A percentile compares a stretch with the other conserved stretches of the same genome.
Evolutionary conservation across 2,329 filamentous ascomycete genomes (phyloP).

Genomic region (Hypoxylon sp.): DNA sequence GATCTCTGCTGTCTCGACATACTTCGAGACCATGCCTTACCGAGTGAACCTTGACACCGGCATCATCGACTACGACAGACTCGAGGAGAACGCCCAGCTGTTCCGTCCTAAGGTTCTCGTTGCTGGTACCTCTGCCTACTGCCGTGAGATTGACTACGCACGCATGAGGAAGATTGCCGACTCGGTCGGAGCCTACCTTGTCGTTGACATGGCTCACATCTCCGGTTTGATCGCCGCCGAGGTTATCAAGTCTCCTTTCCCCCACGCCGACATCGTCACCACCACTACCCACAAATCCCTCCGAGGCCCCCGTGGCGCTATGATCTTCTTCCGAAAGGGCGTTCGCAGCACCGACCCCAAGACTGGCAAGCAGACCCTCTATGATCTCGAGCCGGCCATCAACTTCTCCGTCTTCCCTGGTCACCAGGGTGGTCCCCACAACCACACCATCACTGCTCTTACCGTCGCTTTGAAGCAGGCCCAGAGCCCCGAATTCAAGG

Average conservation of each 20-base stretch:
- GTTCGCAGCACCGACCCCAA: constrained; percentile 90
- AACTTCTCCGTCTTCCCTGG: constrained; percentile 99
- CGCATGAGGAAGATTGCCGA: constrained; percentile 97
- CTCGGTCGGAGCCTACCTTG: constrained; percentile 89
- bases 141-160: constrained; percentile 94
- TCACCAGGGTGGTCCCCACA: constrained; percentile 98
- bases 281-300: constrained; percentile 99
- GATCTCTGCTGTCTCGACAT: constrained; percentile 97
- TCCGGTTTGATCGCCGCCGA: constrained; percentile 92
- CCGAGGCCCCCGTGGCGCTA: constrained; percentile 94
- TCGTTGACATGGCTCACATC: constrained; percentile 99
- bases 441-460: constrained; percentile 98
- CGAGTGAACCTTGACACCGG: constrained; percentile 88
- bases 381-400: constrained; percentile 94
- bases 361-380: constrained; percentile 87
- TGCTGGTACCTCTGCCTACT: constrained; percentile 97
- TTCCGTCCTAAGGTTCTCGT: constrained; percentile 97
- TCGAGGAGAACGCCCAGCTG: constrained; percentile 88
- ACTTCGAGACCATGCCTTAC: constrained; percentile 99
- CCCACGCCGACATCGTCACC: constrained; percentile 93
- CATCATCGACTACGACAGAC: constrained; percentile 94
- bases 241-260: constrained; percentile 93
- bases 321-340: constrained; percentile 99
- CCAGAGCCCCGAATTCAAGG: constrained; percentile 86
- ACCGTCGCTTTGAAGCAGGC: constrained; percentile 96